Evolutionary conservation across 257 asterid species (phyloP).

Genomic region (Solanum peruvianum): DNA sequence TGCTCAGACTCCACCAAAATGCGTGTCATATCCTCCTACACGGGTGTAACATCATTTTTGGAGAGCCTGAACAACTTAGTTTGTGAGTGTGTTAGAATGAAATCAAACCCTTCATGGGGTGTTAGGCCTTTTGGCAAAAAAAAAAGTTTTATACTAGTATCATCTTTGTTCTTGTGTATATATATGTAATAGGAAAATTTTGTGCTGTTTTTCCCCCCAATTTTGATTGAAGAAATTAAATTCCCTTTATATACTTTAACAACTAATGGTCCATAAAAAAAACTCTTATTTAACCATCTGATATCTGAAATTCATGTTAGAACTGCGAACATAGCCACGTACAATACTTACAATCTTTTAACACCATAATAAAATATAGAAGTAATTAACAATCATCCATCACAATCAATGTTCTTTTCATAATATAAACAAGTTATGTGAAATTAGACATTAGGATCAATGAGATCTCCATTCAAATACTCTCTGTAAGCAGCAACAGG

Average conservation of each 20-base stretch:
- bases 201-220: neutral
- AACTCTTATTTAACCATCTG: neutral
- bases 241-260: neutral
- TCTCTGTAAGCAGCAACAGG: slow-evolving; percentile 98
- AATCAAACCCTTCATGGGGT: neutral
- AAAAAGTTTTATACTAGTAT: neutral
- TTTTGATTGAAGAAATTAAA: neutral
- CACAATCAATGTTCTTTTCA: neutral
- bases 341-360: neutral
- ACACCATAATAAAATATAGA: neutral
- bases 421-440: neutral
- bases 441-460: slow-evolving; percentile 62
- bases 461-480: slow-evolving; percentile 77
- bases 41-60: neutral
- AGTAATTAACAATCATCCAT: neutral
- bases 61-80: neutral
- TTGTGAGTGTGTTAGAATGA: neutral
- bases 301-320: neutral
- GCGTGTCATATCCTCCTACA: neutral
- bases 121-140: neutral
- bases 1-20: neutral
- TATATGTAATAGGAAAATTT: neutral
- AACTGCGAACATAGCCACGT: neutral
- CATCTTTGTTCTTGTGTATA: neutral
- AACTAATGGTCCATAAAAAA: neutral